Percentiles rank a stretch among this genome's conserved stretches.
Conservation (phyloP, 139 green algal genomes). For the Coccomyxa sp. region DNA sequence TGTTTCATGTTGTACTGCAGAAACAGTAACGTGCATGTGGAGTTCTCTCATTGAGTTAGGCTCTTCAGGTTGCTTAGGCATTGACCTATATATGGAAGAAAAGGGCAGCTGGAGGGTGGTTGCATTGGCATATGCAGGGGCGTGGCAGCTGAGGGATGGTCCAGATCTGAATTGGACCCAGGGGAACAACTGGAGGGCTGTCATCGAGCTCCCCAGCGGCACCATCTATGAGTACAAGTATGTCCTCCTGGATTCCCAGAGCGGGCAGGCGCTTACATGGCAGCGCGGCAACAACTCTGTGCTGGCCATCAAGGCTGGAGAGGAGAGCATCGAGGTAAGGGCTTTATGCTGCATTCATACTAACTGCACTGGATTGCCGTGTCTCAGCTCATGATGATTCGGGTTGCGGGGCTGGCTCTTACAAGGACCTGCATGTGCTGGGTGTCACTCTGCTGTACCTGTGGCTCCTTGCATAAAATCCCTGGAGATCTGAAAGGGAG, state of each 20-base stretch:
- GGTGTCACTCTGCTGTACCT: too few species aligned
- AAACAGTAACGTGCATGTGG: not conserved
- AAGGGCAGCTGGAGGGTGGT: not conserved
- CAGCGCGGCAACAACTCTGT: slow-evolving; percentile 58
- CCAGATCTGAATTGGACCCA: slow-evolving; percentile 40
- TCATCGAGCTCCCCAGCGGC: slow-evolving; percentile 26
- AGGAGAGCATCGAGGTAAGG: not conserved
- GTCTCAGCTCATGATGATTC: not conserved
- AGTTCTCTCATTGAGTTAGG: not conserved
- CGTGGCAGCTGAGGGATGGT: slow-evolving; percentile 26
- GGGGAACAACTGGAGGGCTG: slow-evolving; percentile 38
- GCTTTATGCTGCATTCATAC: not conserved
- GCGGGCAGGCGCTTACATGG: slow-evolving; percentile 33
- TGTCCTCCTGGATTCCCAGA: slow-evolving; percentile 35
- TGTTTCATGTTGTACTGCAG: not conserved
- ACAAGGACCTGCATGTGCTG: too few species aligned
- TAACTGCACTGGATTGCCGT: not conserved
- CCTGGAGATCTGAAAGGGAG: too few species aligned
- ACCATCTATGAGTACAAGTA: slow-evolving; percentile 55
- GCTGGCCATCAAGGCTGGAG: slow-evolving; percentile 37
- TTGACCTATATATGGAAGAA: not conserved
- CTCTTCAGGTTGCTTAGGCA: not conserved
- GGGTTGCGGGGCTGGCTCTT: not conserved
- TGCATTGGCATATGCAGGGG: slow-evolving; percentile 10
- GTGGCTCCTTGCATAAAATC: too few species aligned